Conservation (phyloP, 257 asterid genomes). For the Solanum verrucosum region DNA sequence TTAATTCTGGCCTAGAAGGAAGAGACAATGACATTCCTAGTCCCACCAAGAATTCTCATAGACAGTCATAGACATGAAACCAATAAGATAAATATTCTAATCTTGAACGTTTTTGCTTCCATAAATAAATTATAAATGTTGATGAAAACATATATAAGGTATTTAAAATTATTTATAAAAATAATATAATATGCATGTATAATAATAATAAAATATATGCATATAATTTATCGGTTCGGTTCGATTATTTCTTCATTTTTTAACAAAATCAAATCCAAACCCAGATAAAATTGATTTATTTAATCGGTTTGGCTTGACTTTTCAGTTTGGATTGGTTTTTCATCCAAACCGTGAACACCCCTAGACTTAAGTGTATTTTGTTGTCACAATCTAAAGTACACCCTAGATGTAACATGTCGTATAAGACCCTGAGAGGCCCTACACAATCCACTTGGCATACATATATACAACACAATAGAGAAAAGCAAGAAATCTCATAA, state of each 20-base stretch:
- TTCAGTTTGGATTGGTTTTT: not conserved
- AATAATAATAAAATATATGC: not conserved
- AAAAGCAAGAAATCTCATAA: not conserved
- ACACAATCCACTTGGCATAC: not conserved
- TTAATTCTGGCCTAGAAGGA: not conserved
- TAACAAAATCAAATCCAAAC: not conserved
- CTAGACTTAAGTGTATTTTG: not conserved
- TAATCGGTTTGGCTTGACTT: not conserved
- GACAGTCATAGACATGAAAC: not conserved
- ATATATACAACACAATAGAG: not conserved
- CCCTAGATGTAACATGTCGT: not conserved
- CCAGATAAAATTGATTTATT: not conserved
- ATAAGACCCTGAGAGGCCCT: not conserved
- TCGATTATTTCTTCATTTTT: not conserved
- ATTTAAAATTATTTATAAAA: no score
- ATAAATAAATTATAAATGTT: no score
- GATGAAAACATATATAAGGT: not conserved
- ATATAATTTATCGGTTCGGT: not conserved
- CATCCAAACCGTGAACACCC: not conserved
- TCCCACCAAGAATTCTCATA: not conserved
- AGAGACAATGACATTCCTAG: not conserved
- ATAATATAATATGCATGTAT: not conserved
- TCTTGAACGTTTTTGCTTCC: not conserved
- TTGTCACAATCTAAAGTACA: not conserved
- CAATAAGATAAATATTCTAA: no score